These are phyloP conservation scores for Claviceps sp. DNA, from an alignment of 2,329 filamentous ascomycete genomes.

Conservation along the genomic window DNA sequence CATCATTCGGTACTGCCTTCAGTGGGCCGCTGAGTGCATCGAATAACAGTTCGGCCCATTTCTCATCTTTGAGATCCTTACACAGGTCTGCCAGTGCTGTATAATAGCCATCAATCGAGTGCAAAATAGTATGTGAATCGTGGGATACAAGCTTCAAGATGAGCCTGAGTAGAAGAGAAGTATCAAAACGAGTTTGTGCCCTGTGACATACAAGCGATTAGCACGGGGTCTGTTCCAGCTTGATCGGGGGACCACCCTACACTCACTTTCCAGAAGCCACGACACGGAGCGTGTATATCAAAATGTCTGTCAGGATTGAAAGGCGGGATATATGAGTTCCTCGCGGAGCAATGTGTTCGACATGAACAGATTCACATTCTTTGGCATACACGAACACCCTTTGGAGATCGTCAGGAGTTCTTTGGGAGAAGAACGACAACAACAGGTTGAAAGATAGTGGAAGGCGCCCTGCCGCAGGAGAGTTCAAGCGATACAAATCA, in stretches of 20 bases:
- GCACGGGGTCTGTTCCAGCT: neutral
- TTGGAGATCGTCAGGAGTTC: slow-evolving; percentile 30
- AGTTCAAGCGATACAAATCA: slow-evolving; percentile 29
- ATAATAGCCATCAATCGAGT: slow-evolving; percentile 24
- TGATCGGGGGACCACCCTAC: neutral
- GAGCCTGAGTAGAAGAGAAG: slow-evolving; percentile 21
- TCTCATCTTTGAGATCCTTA: slow-evolving; percentile 11
- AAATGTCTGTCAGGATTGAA: slow-evolving; percentile 20
- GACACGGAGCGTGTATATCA: slow-evolving; percentile 21
- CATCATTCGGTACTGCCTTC: slow-evolving; percentile 5
- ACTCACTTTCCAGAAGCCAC: slow-evolving; percentile 14
- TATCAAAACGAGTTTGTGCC: neutral
- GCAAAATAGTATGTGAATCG: slow-evolving; percentile 12
- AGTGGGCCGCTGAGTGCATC: slow-evolving; percentile 19
- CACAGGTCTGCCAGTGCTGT: slow-evolving; percentile 24
- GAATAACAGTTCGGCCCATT: slow-evolving; percentile 13
- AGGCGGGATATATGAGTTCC: slow-evolving; percentile 18
- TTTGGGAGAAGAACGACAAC: slow-evolving; percentile 34
- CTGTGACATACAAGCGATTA: neutral
- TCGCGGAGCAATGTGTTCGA: slow-evolving; percentile 21
- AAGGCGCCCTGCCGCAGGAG: slow-evolving; percentile 22
- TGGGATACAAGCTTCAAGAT: slow-evolving; percentile 16
- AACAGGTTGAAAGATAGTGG: slow-evolving; percentile 32
- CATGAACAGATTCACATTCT: slow-evolving; percentile 26
- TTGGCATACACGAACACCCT: slow-evolving; percentile 32